Percentiles rank a stretch among this genome's conserved stretches.
phyloP scores from a whole-genome alignment of 1,284 basidiomycete genomes.

The Fomes fomentarius region DNA sequence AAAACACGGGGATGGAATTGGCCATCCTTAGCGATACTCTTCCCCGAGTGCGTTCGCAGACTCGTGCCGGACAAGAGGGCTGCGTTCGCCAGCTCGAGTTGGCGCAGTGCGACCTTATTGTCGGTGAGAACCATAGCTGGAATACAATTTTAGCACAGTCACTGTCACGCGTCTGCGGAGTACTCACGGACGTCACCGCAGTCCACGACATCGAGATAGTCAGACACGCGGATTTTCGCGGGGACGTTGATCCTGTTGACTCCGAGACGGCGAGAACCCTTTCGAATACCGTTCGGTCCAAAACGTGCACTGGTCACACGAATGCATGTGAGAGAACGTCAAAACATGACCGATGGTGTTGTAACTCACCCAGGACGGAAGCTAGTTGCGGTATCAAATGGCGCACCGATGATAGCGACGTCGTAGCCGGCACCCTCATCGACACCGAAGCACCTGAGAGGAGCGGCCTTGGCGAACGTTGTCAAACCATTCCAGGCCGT shows the following conservation, averaged over 20 bases:
- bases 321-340: background rate
- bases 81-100: slow-evolving; percentile 37
- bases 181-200: slow-evolving; percentile 41
- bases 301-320: slow-evolving; percentile 36
- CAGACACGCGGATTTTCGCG: slow-evolving; percentile 33
- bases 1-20: slow-evolving; percentile 41
- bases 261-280: slow-evolving; percentile 37
- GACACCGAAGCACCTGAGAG: slow-evolving; percentile 35
- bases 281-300: slow-evolving; percentile 42
- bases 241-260: slow-evolving; percentile 36
- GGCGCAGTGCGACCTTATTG: slow-evolving; percentile 39
- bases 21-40: slow-evolving; percentile 37
- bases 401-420: slow-evolving; percentile 39
- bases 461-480: slow-evolving; percentile 33
- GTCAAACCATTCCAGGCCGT: slow-evolving; percentile 35
- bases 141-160: too few relatives aligned
- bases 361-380: slow-evolving; percentile 36
- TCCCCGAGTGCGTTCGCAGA: slow-evolving; percentile 27
- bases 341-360: too few relatives aligned
- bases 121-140: slow-evolving; percentile 38
- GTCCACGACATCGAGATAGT: slow-evolving; percentile 37
- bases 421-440: slow-evolving; percentile 33
- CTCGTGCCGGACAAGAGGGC: slow-evolving; percentile 29
- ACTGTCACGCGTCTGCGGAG: too few relatives aligned
- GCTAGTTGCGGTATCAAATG: slow-evolving; percentile 39